Conservation (phyloP, 495 filamentous ascomycete species). For the Rostrohypoxylon terebratum region DNA sequence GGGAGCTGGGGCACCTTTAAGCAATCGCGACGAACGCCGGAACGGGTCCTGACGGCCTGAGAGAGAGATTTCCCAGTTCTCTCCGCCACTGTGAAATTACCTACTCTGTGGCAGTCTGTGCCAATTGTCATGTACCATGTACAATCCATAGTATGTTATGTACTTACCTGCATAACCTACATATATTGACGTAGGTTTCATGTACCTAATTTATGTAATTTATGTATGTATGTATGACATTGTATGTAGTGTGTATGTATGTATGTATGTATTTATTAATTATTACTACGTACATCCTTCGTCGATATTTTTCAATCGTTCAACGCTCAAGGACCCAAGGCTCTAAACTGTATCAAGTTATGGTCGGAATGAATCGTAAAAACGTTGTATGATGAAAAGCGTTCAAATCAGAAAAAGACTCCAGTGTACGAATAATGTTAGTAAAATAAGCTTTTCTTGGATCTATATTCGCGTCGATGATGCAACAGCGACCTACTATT, state of each 20-base stretch:
- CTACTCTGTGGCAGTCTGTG: too few species aligned
- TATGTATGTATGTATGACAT: not conserved
- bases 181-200: not conserved
- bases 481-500: not conserved
- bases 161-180: not conserved
- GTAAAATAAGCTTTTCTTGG: constrained; percentile 30
- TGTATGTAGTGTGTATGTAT: not conserved
- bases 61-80: constrained; percentile 2
- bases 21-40: constrained; percentile 6
- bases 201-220: not conserved
- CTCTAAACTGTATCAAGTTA: not conserved
- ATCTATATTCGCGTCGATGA: constrained; percentile 23
- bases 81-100: constrained; percentile 24
- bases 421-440: too few species aligned
- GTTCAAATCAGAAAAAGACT: not conserved
- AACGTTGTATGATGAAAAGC: not conserved
- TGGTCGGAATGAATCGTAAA: not conserved
- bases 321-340: not conserved
- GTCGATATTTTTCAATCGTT: constrained; percentile 1
- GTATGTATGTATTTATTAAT: not conserved
- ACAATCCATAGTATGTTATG: too few species aligned
- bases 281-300: constrained; percentile 1
- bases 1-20: too few species aligned
- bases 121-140: not conserved
- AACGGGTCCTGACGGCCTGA: not conserved